phyloP scores from a whole-genome alignment of 2,329 filamentous ascomycete species.

The Xylaria sp. region DNA sequence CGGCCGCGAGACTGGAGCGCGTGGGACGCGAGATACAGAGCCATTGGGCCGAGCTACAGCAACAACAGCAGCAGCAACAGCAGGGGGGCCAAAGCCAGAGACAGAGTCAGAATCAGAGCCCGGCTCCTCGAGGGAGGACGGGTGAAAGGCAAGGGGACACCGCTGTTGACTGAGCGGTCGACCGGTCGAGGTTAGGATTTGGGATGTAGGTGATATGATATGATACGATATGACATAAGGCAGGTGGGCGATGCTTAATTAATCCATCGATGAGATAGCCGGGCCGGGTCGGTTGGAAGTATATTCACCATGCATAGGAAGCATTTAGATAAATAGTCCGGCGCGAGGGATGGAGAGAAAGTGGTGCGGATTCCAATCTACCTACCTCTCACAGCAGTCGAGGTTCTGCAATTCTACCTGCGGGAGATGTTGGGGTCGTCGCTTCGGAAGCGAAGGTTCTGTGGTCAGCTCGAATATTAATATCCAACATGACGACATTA shows the following conservation, averaged over 20 bases:
- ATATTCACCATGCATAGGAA: not conserved
- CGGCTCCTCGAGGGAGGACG: not conserved
- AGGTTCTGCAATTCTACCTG: not conserved
- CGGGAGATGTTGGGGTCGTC: not conserved
- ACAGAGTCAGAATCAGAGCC: not conserved
- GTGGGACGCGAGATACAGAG: conserved; percentile 65
- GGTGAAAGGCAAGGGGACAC: not conserved
- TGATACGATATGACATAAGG: not conserved
- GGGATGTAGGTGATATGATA: not conserved
- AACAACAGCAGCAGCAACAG: too few species aligned
- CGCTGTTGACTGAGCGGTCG: conserved; percentile 2
- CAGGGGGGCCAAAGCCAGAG: conserved; percentile 14
- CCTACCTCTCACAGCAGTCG: not conserved
- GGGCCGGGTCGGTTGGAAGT: not conserved
- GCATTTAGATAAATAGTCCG: not conserved
- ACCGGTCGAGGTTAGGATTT: not conserved
- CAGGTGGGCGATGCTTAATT: not conserved
- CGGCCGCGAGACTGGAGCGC: conserved; percentile 63
- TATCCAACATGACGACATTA: not conserved
- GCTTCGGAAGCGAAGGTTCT: not conserved
- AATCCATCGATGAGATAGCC: not conserved
- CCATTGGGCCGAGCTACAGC: conserved; percentile 57
- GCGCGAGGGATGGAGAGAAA: not conserved
- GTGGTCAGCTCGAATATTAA: not conserved
- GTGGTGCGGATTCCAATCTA: not conserved